These are phyloP conservation scores for Telopea speciosissima DNA, from an alignment of 177 flowering plant species.

Conservation along the genomic window DNA sequence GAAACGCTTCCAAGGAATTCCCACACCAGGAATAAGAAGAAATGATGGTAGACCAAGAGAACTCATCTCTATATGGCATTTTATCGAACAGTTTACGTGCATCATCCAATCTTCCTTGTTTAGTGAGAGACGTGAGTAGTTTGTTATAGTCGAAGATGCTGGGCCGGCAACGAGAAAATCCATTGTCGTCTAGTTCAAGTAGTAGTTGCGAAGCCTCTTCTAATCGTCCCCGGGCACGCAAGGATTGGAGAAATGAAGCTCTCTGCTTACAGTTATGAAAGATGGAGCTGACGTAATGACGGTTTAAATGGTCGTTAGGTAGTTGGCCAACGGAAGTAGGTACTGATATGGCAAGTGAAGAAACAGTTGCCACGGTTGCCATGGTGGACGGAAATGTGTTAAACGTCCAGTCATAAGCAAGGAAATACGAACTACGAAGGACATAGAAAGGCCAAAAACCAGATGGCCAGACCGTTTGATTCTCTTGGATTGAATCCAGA, in stretches of 20 bases:
- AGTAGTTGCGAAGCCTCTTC: background rate
- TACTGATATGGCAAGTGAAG: constrained; percentile 5
- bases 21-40: constrained; percentile 11
- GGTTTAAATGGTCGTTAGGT: background rate
- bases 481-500: no score
- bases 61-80: constrained; percentile 15
- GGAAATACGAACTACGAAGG: no score
- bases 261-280: background rate
- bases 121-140: background rate
- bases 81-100: constrained; percentile 19
- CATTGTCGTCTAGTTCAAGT: background rate
- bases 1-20: constrained; percentile 10
- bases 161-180: background rate
- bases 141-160: constrained; percentile 8
- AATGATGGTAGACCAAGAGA: constrained; percentile 19
- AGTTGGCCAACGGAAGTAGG: background rate
- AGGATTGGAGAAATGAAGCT: background rate
- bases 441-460: no score
- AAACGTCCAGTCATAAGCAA: background rate
- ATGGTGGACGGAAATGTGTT: background rate
- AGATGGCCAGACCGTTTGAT: no score
- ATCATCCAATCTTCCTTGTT: constrained; percentile 10
- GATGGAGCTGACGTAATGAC: constrained; percentile 1
- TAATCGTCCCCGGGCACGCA: constrained; percentile 2
- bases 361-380: constrained; percentile 10